phyloP scores from a whole-genome alignment of 1,284 basidiomycete species.

The Melampsora americana region DNA sequence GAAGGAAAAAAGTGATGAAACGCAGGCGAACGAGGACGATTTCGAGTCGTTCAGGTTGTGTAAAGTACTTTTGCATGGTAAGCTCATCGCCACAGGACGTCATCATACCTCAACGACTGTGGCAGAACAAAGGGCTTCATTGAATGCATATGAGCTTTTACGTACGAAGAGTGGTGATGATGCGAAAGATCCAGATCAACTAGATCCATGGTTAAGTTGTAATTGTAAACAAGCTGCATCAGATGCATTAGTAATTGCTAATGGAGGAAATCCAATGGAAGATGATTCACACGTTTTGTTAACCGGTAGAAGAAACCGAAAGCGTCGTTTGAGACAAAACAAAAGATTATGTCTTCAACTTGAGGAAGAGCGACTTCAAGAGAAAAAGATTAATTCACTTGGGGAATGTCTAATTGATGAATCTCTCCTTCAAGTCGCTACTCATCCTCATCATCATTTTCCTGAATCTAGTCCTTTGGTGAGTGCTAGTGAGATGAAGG shows the following conservation, averaged over 20 bases:
- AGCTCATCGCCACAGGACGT: conserved; percentile 13
- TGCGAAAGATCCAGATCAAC: not conserved
- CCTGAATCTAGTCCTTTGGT: too few relatives aligned
- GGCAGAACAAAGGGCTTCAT: conserved; percentile 37
- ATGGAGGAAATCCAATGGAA: not conserved
- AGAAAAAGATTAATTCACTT: too few relatives aligned
- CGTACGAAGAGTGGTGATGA: too few relatives aligned
- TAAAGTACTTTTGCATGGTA: conserved; percentile 30
- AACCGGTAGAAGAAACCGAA: not conserved
- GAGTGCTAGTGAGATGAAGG: too few relatives aligned
- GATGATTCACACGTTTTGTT: not conserved
- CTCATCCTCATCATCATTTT: too few relatives aligned
- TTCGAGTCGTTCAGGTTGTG: conserved; percentile 13
- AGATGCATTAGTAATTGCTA: not conserved
- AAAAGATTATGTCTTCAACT: too few relatives aligned
- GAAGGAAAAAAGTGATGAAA: not conserved
- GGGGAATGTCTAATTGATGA: too few relatives aligned
- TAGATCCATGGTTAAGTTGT: not conserved
- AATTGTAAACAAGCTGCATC: not conserved
- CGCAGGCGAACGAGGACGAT: not conserved
- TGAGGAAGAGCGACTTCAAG: too few relatives aligned
- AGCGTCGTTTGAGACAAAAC: not conserved
- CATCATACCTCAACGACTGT: conserved; percentile 24
- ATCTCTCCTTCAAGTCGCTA: too few relatives aligned
- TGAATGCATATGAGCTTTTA: conserved; percentile 13